Conservation (phyloP, 2,329 filamentous ascomycete genomes). For the Neopestalotiopsis clavispora region DNA sequence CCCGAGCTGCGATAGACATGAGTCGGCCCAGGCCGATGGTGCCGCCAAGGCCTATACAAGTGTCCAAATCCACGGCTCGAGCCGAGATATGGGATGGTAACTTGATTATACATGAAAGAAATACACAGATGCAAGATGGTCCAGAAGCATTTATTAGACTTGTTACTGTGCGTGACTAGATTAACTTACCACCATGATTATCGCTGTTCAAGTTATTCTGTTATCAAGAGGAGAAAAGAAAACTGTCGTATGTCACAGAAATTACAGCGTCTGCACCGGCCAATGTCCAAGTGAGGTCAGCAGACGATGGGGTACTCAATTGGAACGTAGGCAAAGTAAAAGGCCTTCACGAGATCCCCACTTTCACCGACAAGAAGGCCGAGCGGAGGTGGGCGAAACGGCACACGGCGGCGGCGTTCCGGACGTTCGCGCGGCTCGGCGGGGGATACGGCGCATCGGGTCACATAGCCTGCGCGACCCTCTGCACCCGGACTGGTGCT, state of each 20-base stretch:
- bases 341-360: too few species aligned
- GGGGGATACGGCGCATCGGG: slow-evolving; percentile 68
- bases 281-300: neutral
- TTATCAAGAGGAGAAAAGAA: neutral
- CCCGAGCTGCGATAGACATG: neutral
- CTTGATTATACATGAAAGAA: neutral
- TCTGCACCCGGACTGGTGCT: slow-evolving; percentile 61
- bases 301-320: neutral
- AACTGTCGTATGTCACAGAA: neutral
- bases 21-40: neutral
- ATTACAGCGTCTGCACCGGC: neutral
- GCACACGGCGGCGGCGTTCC: slow-evolving; percentile 58
- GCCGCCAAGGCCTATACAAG: neutral
- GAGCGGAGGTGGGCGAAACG: too few species aligned
- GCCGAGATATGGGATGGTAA: neutral
- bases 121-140: neutral
- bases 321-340: too few species aligned
- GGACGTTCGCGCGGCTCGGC: slow-evolving; percentile 61
- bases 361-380: too few species aligned
- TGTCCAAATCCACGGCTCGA: neutral
- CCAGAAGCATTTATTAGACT: neutral
- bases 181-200: neutral
- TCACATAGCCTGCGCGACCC: slow-evolving; percentile 70
- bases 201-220: neutral
- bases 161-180: neutral